Evolutionary conservation across 2,329 filamentous ascomycete species (phyloP), one percentile per base, ranked within the genome.

Genomic region (Botrytis porri): DNA sequence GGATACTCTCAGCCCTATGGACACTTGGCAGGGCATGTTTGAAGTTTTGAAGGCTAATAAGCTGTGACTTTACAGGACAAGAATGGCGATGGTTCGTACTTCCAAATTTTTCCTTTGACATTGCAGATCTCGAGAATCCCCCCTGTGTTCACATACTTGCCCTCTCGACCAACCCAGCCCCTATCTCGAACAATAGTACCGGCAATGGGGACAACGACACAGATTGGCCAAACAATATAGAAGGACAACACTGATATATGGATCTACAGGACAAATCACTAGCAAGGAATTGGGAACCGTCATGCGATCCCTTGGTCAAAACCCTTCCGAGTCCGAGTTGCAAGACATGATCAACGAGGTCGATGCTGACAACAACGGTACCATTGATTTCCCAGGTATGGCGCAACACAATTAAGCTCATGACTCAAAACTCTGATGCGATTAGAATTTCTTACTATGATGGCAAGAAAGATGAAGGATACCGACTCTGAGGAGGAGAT

Each of bases 301-400:
- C 81, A 96, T 96, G 93, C 91, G 93, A 84, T 96, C 93, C 73
- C 88, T 96, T 74, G 93, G 93, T 80, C 93, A 96, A 85, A 96
- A 96, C 85, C 93, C 93, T 73, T 95, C 93, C 78, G 93, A 96
- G 86, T 94, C 93, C 75, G 93, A 96, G 84, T 86, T 96, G 77
- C 93, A 96, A 85, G 93, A 96, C 82, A 96, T 96, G 93, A 96
- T 96, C 86, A 95, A 96, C 84, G 93, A 96, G 86, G 93, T 96
- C 77, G 93, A 96, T 80, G 93, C 93, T 80, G 93, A 96, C 85
- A 96, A 95, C 88, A 96, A 95, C 81, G 93, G 93, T 84, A 96
- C 93, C 78, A 96, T 96, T 81, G 93, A 96, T 83, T 96, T 96
- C 83, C 93, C 93, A 81, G 93, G 93, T 95, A 88, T 79, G 88